These are phyloP conservation scores for Lathyrus tuberosus DNA, from an alignment of 306 rosid genomes.

Conservation along the genomic window DNA sequence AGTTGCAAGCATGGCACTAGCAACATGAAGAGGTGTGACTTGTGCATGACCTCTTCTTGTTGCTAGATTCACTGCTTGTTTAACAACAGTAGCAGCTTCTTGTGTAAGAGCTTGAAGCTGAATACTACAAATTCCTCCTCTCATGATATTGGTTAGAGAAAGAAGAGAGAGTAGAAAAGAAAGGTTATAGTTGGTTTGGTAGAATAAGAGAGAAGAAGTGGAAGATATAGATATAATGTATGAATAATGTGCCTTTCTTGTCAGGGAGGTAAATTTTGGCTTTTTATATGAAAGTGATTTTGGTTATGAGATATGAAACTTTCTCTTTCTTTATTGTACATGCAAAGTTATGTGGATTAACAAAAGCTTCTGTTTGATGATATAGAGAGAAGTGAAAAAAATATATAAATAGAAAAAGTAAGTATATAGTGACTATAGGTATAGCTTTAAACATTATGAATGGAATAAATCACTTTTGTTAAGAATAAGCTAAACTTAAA, in stretches of 20 bases:
- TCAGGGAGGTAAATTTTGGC: slow-evolving; percentile 90
- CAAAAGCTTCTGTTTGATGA: slow-evolving; percentile 58
- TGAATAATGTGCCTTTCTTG: slow-evolving; percentile 89
- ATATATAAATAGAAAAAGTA: slow-evolving; percentile 32
- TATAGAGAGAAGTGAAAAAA: slow-evolving; percentile 51
- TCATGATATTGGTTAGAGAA: slow-evolving; percentile 47
- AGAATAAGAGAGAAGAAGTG: slow-evolving; percentile 37
- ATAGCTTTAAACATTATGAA: slow-evolving; percentile 50
- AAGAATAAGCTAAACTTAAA: slow-evolving; percentile 57
- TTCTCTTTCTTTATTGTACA: slow-evolving; percentile 43
- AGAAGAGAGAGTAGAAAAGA: slow-evolving; percentile 17
- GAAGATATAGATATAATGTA: slow-evolving; percentile 43
- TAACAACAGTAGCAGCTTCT: slow-evolving; percentile 69
- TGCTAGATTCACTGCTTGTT: slow-evolving; percentile 74
- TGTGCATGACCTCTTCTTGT: slow-evolving; percentile 86
- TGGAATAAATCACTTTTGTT: slow-evolving; percentile 70
- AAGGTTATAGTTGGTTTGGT: slow-evolving; percentile 40
- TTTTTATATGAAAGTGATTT: slow-evolving; percentile 49
- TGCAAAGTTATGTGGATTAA: slow-evolving; percentile 58
- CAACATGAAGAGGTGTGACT: slow-evolving; percentile 96
- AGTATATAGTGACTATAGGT: slow-evolving; percentile 28
- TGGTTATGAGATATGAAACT: slow-evolving; percentile 32
- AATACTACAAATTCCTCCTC: slow-evolving; percentile 75
- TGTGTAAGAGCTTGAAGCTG: slow-evolving; percentile 74
- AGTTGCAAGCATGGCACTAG: slow-evolving; percentile 82